phyloP scores from a whole-genome alignment of 2,329 filamentous ascomycete species.

The Pseudogymnoascus sp. region DNA sequence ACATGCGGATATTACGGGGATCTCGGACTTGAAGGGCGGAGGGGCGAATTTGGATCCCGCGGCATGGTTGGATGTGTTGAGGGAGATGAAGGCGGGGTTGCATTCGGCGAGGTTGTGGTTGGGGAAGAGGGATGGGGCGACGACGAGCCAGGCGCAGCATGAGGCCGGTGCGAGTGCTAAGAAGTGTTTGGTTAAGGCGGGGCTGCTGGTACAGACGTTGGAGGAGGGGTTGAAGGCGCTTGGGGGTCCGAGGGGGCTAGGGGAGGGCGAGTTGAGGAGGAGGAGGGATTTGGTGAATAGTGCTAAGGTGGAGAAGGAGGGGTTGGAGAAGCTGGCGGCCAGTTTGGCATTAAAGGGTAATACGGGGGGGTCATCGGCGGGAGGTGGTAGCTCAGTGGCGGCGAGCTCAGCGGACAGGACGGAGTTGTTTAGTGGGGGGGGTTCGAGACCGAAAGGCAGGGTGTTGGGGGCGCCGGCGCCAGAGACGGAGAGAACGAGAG shows the following conservation, averaged over 20 bases:
- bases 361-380: constrained; percentile 15
- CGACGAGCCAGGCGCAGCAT: constrained; percentile 42
- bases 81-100: constrained; percentile 63
- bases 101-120: constrained; percentile 58
- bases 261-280: constrained; percentile 66
- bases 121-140: constrained; percentile 58
- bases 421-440: constrained; percentile 37
- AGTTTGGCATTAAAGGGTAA: constrained; percentile 42
- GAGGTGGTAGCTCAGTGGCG: constrained; percentile 22
- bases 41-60: constrained; percentile 47
- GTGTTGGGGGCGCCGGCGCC: constrained; percentile 64
- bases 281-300: constrained; percentile 61
- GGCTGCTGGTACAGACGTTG: constrained; percentile 53
- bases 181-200: constrained; percentile 60
- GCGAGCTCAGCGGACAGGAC: constrained; percentile 33
- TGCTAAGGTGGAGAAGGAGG: constrained; percentile 65
- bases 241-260: constrained; percentile 41
- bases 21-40: constrained; percentile 10
- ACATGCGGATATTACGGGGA: constrained; percentile 31
- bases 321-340: constrained; percentile 63
- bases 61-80: constrained; percentile 69
- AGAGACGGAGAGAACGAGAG: constrained; percentile 68
- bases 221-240: constrained; percentile 56
- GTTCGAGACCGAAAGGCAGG: constrained; percentile 42
- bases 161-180: constrained; percentile 69